phyloP scores from a whole-genome alignment of 371 early-diverging fungal genomes.

The Blakeslea trispora region DNA sequence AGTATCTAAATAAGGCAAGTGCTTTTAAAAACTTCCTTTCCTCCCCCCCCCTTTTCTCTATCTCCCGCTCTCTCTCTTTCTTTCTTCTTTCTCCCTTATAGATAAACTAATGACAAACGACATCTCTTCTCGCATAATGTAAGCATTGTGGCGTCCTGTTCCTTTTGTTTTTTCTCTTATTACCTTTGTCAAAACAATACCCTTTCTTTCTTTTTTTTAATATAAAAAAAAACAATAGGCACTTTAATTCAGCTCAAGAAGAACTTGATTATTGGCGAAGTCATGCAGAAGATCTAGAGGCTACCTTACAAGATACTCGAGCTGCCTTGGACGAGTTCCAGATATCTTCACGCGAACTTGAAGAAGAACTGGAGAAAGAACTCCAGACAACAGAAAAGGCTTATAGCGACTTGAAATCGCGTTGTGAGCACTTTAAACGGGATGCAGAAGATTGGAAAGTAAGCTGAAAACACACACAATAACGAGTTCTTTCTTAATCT shows the following conservation, averaged over 20 bases:
- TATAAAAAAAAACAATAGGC: conserved; percentile 25
- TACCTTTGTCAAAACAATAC: too few species aligned
- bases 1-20: too few species aligned
- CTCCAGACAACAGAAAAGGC: conserved; percentile 62
- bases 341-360: conserved; percentile 60
- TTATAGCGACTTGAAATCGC: conserved; percentile 61
- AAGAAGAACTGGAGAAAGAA: conserved; percentile 67
- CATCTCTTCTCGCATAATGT: conserved; percentile 7
- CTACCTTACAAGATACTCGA: conserved; percentile 57
- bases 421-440: conserved; percentile 54
- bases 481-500: not conserved
- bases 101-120: conserved; percentile 1
- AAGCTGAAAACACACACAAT: not conserved
- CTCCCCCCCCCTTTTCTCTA: too few species aligned
- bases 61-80: too few species aligned
- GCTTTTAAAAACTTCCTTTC: too few species aligned
- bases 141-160: not conserved
- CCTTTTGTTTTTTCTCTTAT: not conserved
- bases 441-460: conserved; percentile 81
- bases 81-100: too few species aligned
- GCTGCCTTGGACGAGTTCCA: conserved; percentile 65
- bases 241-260: conserved; percentile 53
- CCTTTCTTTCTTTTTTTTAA: too few species aligned
- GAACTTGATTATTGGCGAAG: conserved; percentile 62
- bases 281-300: conserved; percentile 51